phyloP scores from a whole-genome alignment of 768 basidiomycete genomes.

The Rhodotorula sphaerocarpa region DNA sequence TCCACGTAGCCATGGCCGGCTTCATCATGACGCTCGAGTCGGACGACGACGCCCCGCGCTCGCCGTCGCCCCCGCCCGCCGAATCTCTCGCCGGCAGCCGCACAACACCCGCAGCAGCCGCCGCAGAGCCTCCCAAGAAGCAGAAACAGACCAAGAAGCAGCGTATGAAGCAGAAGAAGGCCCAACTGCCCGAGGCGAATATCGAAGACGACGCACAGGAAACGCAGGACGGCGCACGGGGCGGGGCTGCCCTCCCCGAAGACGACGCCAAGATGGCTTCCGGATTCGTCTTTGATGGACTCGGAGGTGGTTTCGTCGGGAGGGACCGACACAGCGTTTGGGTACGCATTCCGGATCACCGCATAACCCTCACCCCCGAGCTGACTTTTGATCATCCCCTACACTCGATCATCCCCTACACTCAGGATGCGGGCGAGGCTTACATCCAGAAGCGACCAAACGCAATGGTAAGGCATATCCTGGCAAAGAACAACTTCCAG shows the following conservation, averaged over 20 bases:
- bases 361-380: too few species aligned
- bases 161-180: constrained; percentile 13
- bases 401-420: neutral
- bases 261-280: constrained; percentile 17
- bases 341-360: constrained; percentile 14
- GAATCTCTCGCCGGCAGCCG: neutral
- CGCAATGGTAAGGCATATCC: constrained; percentile 18
- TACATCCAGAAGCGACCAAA: constrained; percentile 31
- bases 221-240: neutral
- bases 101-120: neutral
- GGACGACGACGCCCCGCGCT: constrained; percentile 33
- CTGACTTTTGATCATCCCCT: too few species aligned
- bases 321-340: constrained; percentile 33
- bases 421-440: constrained; percentile 28
- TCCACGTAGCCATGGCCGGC: too few species aligned
- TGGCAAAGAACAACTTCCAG: too few species aligned
- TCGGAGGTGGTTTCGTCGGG: constrained; percentile 36
- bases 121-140: constrained; percentile 1
- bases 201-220: constrained; percentile 7
- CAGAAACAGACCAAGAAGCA: constrained; percentile 6
- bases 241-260: too few species aligned
- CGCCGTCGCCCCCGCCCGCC: neutral
- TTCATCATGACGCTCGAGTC: constrained; percentile 39
- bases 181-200: neutral
- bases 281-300: constrained; percentile 37